Evolutionary conservation across 257 asterid genomes (phyloP).

Genomic region (Solanum medicagineum): DNA sequence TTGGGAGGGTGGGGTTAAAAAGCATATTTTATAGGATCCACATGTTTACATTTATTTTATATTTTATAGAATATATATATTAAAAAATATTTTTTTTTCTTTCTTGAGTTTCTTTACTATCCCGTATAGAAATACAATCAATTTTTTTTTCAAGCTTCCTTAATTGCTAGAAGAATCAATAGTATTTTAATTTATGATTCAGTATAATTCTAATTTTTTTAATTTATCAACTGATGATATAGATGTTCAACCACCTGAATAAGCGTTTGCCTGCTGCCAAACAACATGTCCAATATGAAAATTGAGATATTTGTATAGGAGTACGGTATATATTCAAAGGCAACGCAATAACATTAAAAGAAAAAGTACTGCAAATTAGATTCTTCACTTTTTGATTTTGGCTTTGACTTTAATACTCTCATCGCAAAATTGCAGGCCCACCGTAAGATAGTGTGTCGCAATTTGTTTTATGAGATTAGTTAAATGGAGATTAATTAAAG

Average conservation of each 20-base stretch:
- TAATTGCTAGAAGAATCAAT: no score
- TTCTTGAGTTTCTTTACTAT: not conserved
- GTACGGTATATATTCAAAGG: not conserved
- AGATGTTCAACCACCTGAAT: not conserved
- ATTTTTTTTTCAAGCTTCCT: no score
- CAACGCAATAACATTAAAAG: not conserved
- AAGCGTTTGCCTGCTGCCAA: not conserved
- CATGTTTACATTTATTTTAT: not conserved
- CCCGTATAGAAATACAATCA: not conserved
- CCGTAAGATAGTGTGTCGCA: not conserved
- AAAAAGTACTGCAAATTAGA: not conserved
- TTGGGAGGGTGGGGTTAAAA: not conserved
- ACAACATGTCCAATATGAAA: not conserved
- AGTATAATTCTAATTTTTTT: no score
- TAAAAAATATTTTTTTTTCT: no score
- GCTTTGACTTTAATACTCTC: not conserved
- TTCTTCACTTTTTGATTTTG: not conserved
- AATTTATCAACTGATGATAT: no score
- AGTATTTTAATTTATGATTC: no score
- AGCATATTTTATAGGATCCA: not conserved
- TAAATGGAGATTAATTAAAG: not conserved
- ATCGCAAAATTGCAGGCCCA: not conserved
- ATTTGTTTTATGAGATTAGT: not conserved
- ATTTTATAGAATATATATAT: no score
- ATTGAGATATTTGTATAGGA: not conserved